Base-by-base conservation (phyloP, 2,329 filamentous ascomycete genomes). In the Exserohilum turcica region DNA sequence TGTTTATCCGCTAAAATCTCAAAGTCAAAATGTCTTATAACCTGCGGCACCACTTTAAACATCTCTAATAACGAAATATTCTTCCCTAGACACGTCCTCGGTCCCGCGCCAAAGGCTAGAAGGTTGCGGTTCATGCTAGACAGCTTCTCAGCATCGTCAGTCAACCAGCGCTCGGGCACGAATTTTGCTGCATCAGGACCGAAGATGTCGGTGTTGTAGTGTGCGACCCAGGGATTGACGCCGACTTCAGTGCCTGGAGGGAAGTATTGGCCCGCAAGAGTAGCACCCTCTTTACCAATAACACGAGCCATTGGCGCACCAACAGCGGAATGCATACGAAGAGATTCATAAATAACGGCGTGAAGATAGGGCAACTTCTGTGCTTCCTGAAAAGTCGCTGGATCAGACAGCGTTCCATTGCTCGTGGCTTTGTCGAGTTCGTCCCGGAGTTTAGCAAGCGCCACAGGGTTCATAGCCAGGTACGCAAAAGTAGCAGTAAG, bases 401-500 rank as follows among this genome's bases (percentile, higher is more conserved):
- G 60, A 9, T 64, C 43, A 6, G 59, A 58, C 4, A 66, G 21
- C 13, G 45, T 32, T 5, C 60, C 61, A 4, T 40, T 31, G 5
- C 13, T 21, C 2, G 40, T 38, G 3, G 56, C 57, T 2, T 50
- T 39, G 18, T 69, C 62, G 4, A 71, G 51, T 36, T 71, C 65
- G 1, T 35, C 18, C 8, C 57, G 50, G 2, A 71, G 57, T 36
- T 44, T 57, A 6, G 27, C 32, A 7, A 76, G 50, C 0, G 46
- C 53, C 0, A 54, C 35, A 0, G 72, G 72, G 32, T 74, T 68
- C 31, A 74, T 74, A 3, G 80, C 47, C 1, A 83, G 66, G 53
- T 79, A 56, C 52, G 79, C 81, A 27, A 83, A 60, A 4, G 80
- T 71, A 2, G 76, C 68, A 0, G 74, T 74, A 0, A 84, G 71